Percentiles rank a stretch among this genome's conserved stretches.
Evolutionary conservation across 2,329 filamentous ascomycete species (phyloP).

Genomic region (Trichoderma sp.): DNA sequence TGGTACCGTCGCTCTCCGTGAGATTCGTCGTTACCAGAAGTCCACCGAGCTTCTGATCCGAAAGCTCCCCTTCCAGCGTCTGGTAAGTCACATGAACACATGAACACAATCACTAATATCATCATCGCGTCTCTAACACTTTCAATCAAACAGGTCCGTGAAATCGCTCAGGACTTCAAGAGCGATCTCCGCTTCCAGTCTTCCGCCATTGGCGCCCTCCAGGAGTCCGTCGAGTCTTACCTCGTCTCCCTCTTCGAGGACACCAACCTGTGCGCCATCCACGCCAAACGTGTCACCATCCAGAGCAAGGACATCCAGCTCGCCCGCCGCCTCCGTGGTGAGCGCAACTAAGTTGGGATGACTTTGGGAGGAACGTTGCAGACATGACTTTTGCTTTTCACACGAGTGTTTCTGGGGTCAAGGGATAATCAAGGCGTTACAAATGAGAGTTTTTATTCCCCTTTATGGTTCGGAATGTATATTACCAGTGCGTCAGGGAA

Average conservation of each 20-base stretch:
- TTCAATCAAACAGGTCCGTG: constrained; percentile 60
- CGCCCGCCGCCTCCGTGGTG: constrained; percentile 89
- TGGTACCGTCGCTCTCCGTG: constrained; percentile 93
- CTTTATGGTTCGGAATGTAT: constrained; percentile 38
- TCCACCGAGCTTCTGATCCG: constrained; percentile 92
- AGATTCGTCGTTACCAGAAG: constrained; percentile 98
- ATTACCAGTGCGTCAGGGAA: constrained; percentile 32
- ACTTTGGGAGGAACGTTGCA: constrained; percentile 29
- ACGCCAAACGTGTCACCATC: constrained; percentile 99
- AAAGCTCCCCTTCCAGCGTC: constrained; percentile 96
- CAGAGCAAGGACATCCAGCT: constrained; percentile 97
- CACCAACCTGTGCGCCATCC: constrained; percentile 97
- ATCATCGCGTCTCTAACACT: background rate
- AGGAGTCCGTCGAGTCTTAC: constrained; percentile 98
- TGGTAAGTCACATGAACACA: constrained; percentile 52
- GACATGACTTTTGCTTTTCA: constrained; percentile 37
- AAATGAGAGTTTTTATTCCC: constrained; percentile 39
- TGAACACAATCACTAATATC: background rate
- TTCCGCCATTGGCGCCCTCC: constrained; percentile 92
- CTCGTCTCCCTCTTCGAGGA: constrained; percentile 98
- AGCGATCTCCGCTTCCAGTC: constrained; percentile 97
- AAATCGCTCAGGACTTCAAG: constrained; percentile 96
- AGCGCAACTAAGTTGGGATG: constrained; percentile 67
- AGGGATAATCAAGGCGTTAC: constrained; percentile 48
- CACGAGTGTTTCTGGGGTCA: constrained; percentile 39